Conservation (phyloP, 2,329 filamentous ascomycete species). For the Botryotinia globosa region DNA sequence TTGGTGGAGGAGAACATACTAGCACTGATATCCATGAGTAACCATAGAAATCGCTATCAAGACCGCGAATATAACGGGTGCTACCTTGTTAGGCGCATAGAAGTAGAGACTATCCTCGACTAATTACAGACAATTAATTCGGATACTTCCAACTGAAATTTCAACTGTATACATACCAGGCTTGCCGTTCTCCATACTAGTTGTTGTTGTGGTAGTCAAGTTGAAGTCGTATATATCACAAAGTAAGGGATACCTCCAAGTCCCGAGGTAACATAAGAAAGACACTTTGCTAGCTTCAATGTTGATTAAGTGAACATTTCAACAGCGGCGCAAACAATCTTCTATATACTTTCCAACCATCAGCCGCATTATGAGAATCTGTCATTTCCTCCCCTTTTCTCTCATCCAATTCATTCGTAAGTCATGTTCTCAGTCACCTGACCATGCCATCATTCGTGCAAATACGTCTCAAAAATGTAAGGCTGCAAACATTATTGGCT, state of each 20-base stretch:
- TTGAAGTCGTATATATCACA: background rate
- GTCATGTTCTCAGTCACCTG: background rate
- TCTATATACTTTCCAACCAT: background rate
- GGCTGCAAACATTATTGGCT: background rate
- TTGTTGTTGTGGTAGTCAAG: background rate
- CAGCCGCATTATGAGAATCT: background rate
- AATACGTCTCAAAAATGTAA: background rate
- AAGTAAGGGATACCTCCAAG: background rate
- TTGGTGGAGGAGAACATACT: slow-evolving; percentile 44
- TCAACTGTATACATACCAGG: slow-evolving; percentile 8
- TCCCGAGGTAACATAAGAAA: background rate
- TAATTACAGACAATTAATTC: slow-evolving; percentile 6
- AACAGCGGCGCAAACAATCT: background rate
- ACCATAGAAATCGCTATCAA: slow-evolving; percentile 47
- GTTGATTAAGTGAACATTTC: background rate
- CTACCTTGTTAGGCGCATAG: slow-evolving; percentile 54
- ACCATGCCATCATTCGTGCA: background rate
- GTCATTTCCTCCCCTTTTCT: background rate
- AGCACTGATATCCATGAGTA: slow-evolving; percentile 54
- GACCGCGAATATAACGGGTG: slow-evolving; percentile 52
- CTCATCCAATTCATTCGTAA: background rate
- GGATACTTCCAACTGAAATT: background rate
- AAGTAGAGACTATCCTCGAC: slow-evolving; percentile 42
- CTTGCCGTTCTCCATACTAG: slow-evolving; percentile 19
- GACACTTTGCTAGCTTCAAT: background rate